A percentile compares a stretch with the other conserved stretches of the same genome.
These are phyloP conservation scores for Sugiyamaella paludigena DNA, from an alignment of 1,139 yeast species.

Conservation along the genomic window DNA sequence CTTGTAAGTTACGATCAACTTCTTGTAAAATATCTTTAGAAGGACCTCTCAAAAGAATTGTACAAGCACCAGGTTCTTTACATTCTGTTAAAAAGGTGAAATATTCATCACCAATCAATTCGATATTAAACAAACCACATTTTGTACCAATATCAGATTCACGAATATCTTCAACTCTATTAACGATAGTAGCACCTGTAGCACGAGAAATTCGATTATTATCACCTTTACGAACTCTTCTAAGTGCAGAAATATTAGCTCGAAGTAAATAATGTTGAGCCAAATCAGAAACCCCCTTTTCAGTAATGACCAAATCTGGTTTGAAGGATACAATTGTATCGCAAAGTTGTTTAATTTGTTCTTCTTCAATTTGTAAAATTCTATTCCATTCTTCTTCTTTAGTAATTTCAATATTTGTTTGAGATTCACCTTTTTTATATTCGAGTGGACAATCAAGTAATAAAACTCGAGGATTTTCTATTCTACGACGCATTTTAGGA, in stretches of 20 bases:
- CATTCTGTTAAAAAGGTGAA: slow-evolving; percentile 84
- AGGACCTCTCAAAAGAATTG: slow-evolving; percentile 89
- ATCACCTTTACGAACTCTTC: slow-evolving; percentile 95
- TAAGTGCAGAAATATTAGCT: slow-evolving; percentile 88
- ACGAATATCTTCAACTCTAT: slow-evolving; percentile 89
- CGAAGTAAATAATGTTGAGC: slow-evolving; percentile 95
- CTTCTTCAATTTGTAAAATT: slow-evolving; percentile 94
- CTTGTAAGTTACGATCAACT: slow-evolving; percentile 94
- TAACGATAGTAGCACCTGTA: slow-evolving; percentile 96
- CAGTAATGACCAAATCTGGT: slow-evolving; percentile 94
- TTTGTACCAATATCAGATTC: slow-evolving; percentile 84
- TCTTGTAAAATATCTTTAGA: slow-evolving; percentile 95
- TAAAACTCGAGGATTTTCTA: slow-evolving; percentile 84
- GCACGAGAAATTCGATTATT: slow-evolving; percentile 96
- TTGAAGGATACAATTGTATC: slow-evolving; percentile 80
- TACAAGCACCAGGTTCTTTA: slow-evolving; percentile 87
- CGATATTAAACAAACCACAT: slow-evolving; percentile 91
- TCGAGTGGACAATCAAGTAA: slow-evolving; percentile 95
- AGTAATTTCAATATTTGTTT: slow-evolving; percentile 95
- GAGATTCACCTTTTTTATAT: slow-evolving; percentile 98
- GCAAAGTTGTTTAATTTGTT: slow-evolving; percentile 86
- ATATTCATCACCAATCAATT: slow-evolving; percentile 95
- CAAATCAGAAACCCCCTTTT: slow-evolving; percentile 96
- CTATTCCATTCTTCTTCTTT: slow-evolving; percentile 97
- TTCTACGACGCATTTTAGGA: slow-evolving; percentile 91